Evolutionary conservation across 2,329 filamentous ascomycete species (phyloP), one percentile per base, ranked within the genome.

Genomic region (Fusarium torreyae): DNA sequence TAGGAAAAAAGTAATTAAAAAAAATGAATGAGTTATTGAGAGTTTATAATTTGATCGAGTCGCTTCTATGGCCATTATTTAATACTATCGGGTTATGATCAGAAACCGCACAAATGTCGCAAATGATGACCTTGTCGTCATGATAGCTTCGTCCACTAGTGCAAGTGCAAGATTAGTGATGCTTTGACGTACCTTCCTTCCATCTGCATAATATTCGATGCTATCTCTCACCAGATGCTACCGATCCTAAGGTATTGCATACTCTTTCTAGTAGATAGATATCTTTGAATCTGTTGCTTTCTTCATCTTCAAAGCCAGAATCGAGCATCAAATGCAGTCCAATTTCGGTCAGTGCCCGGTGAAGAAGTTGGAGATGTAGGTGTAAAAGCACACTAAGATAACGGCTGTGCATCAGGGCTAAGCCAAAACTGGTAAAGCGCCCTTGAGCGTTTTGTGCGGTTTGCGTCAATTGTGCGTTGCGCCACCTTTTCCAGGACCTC

Each of bases 101-200:
- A 75, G 75, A 78, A 78, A 65, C 74, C 71, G 78, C 78, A 79
- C 77, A 80, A 79, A 78, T 77, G 53, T 77, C 77, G 74, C 76
- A 77, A 70, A 62, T 57, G 51, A 53, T 63, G 62, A 63, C 45
- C 45, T 15, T 61, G 49, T 63, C 52, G 59, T 68, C 60, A 59
- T 56, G 55, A 63, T 64, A 48, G 44, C 58, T 66, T 59, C 60
- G 34, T 65, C 46, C 44, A 53, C 60, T 58, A 66, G 65, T 52
- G 71, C 42, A 33, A 64, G 60, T 34, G 71, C 40, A 9, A 44
- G 24, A 50, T 42, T 34, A 38, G 28, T 33, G 28, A 49, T 50
- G 33, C 18, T 40, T 34, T 51, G 33, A 13, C 36, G 11, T 15
- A 26, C 18, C 36, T 17, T 39, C 18, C 36, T 17, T 39, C 34